Evolutionary conservation across 1,284 basidiomycete genomes (phyloP).

Genomic region (Schizopora paradoxa): DNA sequence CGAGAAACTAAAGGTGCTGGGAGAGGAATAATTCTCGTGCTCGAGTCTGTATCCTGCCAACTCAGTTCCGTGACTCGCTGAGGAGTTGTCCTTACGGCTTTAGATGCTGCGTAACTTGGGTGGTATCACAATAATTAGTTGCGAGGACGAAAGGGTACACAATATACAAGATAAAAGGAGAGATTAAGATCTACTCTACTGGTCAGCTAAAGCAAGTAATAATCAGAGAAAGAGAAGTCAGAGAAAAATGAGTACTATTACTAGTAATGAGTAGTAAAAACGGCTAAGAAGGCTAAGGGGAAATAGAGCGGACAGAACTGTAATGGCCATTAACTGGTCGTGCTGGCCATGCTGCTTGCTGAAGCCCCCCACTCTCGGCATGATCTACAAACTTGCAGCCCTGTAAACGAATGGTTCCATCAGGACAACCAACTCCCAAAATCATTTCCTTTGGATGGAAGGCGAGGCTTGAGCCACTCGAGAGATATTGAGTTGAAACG

Average conservation of each 20-base stretch:
- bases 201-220: background rate
- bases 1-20: too few species aligned
- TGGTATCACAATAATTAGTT: too few species aligned
- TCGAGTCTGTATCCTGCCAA: too few species aligned
- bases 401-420: slow-evolving; percentile 53
- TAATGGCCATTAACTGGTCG: slow-evolving; percentile 2
- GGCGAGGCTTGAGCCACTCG: slow-evolving; percentile 54
- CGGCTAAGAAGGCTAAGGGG: slow-evolving; percentile 6
- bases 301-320: slow-evolving; percentile 13
- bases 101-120: too few species aligned
- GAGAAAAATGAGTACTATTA: background rate
- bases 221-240: background rate
- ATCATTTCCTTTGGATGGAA: slow-evolving; percentile 84
- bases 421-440: slow-evolving; percentile 65
- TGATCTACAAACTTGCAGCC: slow-evolving; percentile 36
- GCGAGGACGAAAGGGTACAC: too few species aligned
- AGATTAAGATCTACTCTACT: too few species aligned
- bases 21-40: too few species aligned
- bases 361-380: slow-evolving; percentile 3
- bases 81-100: too few species aligned
- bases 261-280: background rate
- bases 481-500: slow-evolving; percentile 53
- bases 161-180: too few species aligned
- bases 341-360: slow-evolving; percentile 2
- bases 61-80: too few species aligned